Percentiles rank a stretch among this genome's conserved stretches.
Conservation (phyloP, 2,329 filamentous ascomycete species). For the Dactylella cylindrospora region DNA sequence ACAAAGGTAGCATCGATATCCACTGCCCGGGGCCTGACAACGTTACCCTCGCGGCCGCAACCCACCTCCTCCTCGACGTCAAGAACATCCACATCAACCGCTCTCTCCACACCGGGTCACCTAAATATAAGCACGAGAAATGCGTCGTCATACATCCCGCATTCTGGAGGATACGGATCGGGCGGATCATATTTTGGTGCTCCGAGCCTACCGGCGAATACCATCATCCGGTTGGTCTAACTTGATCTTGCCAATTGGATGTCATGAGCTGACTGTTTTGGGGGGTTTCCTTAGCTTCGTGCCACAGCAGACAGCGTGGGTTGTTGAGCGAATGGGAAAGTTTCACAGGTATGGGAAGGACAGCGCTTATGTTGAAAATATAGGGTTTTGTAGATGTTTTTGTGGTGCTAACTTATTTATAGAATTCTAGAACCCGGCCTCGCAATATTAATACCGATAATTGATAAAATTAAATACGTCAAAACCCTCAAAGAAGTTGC, state of each 20-base stretch:
- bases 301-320: slow-evolving; percentile 99
- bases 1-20: slow-evolving; percentile 22
- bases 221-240: slow-evolving; percentile 66
- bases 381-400: background rate
- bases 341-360: slow-evolving; percentile 68
- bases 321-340: slow-evolving; percentile 98
- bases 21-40: slow-evolving; percentile 17
- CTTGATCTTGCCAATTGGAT: background rate
- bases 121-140: slow-evolving; percentile 9
- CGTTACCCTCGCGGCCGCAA: slow-evolving; percentile 24
- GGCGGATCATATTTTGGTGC: slow-evolving; percentile 26
- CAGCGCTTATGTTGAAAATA: background rate
- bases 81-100: background rate
- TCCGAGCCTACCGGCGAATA: slow-evolving; percentile 77
- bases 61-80: background rate
- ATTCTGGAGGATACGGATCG: background rate
- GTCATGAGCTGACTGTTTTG: background rate
- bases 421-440: slow-evolving; percentile 83
- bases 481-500: slow-evolving; percentile 95
- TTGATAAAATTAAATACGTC: slow-evolving; percentile 96
- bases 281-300: slow-evolving; percentile 64
- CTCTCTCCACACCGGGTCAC: slow-evolving; percentile 1
- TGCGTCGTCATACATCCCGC: slow-evolving; percentile 20
- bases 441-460: slow-evolving; percentile 80
- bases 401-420: background rate